These are phyloP conservation scores for Epithemia pelagica DNA, from an alignment of 108 stramenopile species.

Conservation along the genomic window DNA sequence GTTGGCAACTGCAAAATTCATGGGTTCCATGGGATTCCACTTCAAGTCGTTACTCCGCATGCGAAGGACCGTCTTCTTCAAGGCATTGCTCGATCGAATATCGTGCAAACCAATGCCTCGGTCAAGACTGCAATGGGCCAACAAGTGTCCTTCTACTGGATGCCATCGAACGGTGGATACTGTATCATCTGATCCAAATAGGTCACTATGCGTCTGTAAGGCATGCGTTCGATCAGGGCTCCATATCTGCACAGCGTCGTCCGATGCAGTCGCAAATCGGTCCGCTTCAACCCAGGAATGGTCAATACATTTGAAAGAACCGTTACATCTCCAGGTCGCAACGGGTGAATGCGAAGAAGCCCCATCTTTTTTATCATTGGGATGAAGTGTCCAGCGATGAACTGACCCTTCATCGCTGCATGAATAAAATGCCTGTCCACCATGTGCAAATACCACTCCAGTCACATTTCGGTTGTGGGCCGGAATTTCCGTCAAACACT, in stretches of 20 bases:
- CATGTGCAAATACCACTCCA: constrained; percentile 59
- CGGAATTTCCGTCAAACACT: constrained; percentile 64
- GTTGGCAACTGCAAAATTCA: constrained; percentile 95
- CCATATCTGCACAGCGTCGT: constrained; percentile 90
- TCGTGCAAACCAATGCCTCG: constrained; percentile 94
- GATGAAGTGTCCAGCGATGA: constrained; percentile 56
- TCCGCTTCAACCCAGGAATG: constrained; percentile 80
- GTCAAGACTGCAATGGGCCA: constrained; percentile 88
- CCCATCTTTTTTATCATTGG: constrained; percentile 21
- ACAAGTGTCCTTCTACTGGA: constrained; percentile 89
- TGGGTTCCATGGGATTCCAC: constrained; percentile 99
- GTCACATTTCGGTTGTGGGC: constrained; percentile 64
- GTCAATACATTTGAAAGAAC: constrained; percentile 87
- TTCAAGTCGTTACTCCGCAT: constrained; percentile 94
- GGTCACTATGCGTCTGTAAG: constrained; percentile 57
- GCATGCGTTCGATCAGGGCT: constrained; percentile 76
- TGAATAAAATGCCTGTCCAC: constrained; percentile 78
- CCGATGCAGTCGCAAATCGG: constrained; percentile 88
- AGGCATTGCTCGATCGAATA: constrained; percentile 67
- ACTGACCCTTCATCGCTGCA: constrained; percentile 89
- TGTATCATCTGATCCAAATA: constrained; percentile 93
- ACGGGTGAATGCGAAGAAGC: constrained; percentile 26
- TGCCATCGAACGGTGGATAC: constrained; percentile 88
- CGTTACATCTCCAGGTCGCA: constrained; percentile 42
- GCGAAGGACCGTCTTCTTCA: constrained; percentile 86